Percentiles rank a stretch among this genome's conserved stretches.
These are phyloP conservation scores for Boletus putidus DNA, from an alignment of 1,284 basidiomycete species.

Conservation along the genomic window DNA sequence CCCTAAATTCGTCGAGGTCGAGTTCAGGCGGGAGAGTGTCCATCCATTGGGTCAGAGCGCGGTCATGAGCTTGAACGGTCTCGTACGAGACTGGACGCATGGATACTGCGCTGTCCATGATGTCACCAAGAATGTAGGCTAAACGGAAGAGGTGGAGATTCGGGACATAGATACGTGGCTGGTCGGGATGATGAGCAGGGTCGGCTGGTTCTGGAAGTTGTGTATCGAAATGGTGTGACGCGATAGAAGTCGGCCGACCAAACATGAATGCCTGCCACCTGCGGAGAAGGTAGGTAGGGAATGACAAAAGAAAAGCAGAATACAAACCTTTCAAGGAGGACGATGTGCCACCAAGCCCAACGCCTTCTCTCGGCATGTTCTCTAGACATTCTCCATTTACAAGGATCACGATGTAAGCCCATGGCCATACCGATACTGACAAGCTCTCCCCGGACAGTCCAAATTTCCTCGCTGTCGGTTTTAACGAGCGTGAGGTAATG, in stretches of 20 bases:
- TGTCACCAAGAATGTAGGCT: constrained; percentile 74
- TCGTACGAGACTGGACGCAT: constrained; percentile 72
- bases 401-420: constrained; percentile 80
- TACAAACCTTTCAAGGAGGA: constrained; percentile 68
- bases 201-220: constrained; percentile 66
- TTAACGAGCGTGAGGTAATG: constrained; percentile 73
- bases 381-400: constrained; percentile 64
- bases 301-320: constrained; percentile 11
- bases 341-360: constrained; percentile 86
- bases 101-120: constrained; percentile 79
- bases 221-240: constrained; percentile 79
- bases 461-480: constrained; percentile 75
- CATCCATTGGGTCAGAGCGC: constrained; percentile 67
- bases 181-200: constrained; percentile 56
- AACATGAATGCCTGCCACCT: constrained; percentile 86
- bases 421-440: constrained; percentile 72
- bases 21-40: constrained; percentile 69
- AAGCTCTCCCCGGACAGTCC: constrained; percentile 69
- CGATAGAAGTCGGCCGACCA: constrained; percentile 70
- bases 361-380: constrained; percentile 70
- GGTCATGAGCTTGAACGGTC: constrained; percentile 68
- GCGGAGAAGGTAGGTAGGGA: constrained; percentile 17
- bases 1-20: constrained; percentile 68
- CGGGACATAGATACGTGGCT: constrained; percentile 60
- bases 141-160: constrained; percentile 74